These are phyloP conservation scores for Panellus pusillus DNA, from an alignment of 768 basidiomycete genomes.

Conservation along the genomic window DNA sequence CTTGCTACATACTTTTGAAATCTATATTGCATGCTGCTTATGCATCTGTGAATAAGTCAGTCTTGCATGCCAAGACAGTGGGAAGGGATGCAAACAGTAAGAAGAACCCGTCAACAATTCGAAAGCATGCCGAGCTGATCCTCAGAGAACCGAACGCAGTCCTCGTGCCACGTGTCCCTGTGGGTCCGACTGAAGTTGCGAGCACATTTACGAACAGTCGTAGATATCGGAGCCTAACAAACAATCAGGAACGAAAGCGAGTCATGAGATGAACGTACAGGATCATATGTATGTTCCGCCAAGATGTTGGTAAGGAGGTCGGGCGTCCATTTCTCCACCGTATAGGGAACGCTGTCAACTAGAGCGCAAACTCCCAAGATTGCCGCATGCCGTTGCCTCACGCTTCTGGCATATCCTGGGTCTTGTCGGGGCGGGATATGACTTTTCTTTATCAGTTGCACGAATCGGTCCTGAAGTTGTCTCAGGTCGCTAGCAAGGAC, in stretches of 20 bases:
- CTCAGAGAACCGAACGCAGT: conserved; percentile 81
- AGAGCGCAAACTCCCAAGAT: conserved; percentile 93
- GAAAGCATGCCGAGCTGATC: conserved; percentile 82
- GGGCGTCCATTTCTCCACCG: conserved; percentile 93
- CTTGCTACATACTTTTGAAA: too few species aligned
- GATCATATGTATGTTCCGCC: conserved; percentile 84
- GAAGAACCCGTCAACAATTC: conserved; percentile 84
- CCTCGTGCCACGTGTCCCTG: conserved; percentile 89
- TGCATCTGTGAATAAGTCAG: conserved; percentile 4
- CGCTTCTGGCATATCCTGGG: conserved; percentile 63
- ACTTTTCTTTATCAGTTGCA: conserved; percentile 67
- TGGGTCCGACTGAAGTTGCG: conserved; percentile 81
- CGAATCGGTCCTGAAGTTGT: conserved; percentile 66
- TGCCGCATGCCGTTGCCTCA: conserved; percentile 84
- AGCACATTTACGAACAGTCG: conserved; percentile 78
- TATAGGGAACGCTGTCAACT: conserved; percentile 93
- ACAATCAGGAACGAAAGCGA: conserved; percentile 15
- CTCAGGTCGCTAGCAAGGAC: not conserved
- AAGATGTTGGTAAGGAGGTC: conserved; percentile 76
- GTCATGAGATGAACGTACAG: conserved; percentile 41
- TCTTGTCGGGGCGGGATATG: conserved; percentile 65
- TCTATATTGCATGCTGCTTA: not conserved
- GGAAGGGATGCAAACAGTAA: conserved; percentile 55
- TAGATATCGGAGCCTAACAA: conserved; percentile 74
- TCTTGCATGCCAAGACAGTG: too few species aligned